Evolutionary conservation across 106 monocot species (phyloP), one percentile per base, ranked within the genome.

Genomic region (Dendrobium catenatum): DNA sequence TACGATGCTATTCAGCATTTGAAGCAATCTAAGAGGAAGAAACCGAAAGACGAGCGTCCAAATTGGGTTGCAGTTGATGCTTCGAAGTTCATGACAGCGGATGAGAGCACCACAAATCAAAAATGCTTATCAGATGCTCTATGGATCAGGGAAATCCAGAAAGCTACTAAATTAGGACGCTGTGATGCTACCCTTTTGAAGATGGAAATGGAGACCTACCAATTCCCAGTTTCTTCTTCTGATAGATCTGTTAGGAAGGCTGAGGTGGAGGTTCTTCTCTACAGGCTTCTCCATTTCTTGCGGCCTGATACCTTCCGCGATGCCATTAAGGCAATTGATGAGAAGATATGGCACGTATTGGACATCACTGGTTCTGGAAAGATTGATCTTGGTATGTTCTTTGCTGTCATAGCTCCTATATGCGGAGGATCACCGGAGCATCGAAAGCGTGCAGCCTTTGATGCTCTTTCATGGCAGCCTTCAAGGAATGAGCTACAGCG

Each of bases 331-430:
- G 83, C 73, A 9, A 77, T 86, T 5, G 61, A 80, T 8, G 80
- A 86, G 40, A 83, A 81, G 72, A 80, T 86, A 37, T 86, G 80
- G 86, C 27, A 68, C 2, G 80, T 77, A 27, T 27, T 86, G 77
- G 83, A 83, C 56, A 58, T 49, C 47, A 80, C 77, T 0, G 76
- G 86, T 0, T 86, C 83, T 0, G 86, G 80, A 10, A 83, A 73
- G 37, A 46, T 86, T 5, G 83, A 86, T 55, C 82, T 77, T 19
- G 22, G 77, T 9, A 86, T 86, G 86, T 86, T 86, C 80, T 80
- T 86, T 16, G 86, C 86, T 58, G 70, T 86, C 42, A 26, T 86
- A 20, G 83, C 83, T 9, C 86, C 83, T 8, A 83, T 86, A 46
- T 86, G 86, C 42, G 72, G 75, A 47, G 86, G 86, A 37, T 54